phyloP scores from a whole-genome alignment of 768 basidiomycete species.

The Trametopsis cervina region DNA sequence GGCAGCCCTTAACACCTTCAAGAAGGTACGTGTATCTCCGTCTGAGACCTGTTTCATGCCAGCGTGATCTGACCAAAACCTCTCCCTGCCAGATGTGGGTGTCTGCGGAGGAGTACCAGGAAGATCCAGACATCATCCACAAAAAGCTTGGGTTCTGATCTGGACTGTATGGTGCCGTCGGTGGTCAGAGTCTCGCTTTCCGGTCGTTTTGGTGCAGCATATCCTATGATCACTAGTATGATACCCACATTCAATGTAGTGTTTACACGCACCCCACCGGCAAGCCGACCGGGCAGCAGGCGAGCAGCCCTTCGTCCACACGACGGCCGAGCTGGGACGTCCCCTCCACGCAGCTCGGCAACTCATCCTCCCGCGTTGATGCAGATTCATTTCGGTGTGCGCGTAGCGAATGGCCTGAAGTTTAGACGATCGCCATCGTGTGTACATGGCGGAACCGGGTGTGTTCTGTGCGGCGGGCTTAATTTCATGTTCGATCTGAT shows the following conservation, averaged over 20 bases:
- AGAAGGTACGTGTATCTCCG: slow-evolving; percentile 56
- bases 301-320: neutral
- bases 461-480: neutral
- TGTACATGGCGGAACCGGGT: neutral
- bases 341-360: neutral
- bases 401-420: neutral
- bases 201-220: slow-evolving; percentile 7
- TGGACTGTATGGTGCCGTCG: slow-evolving; percentile 1
- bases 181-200: slow-evolving; percentile 3
- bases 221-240: slow-evolving; percentile 9
- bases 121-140: slow-evolving; percentile 98
- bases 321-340: neutral
- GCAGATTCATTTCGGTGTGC: neutral
- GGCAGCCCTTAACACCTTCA: slow-evolving; percentile 94
- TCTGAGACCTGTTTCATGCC: neutral
- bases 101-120: slow-evolving; percentile 97
- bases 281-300: no score
- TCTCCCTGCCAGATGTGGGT: slow-evolving; percentile 85
- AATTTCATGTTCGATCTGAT: neutral
- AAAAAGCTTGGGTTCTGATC: slow-evolving; percentile 82
- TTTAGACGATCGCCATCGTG: neutral
- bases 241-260: slow-evolving; percentile 2
- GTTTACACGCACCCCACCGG: neutral
- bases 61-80: slow-evolving; percentile 1
- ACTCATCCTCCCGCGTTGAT: neutral